These are phyloP conservation scores for Podospora fimiseda DNA, from an alignment of 495 filamentous ascomycete genomes.

Conservation along the genomic window DNA sequence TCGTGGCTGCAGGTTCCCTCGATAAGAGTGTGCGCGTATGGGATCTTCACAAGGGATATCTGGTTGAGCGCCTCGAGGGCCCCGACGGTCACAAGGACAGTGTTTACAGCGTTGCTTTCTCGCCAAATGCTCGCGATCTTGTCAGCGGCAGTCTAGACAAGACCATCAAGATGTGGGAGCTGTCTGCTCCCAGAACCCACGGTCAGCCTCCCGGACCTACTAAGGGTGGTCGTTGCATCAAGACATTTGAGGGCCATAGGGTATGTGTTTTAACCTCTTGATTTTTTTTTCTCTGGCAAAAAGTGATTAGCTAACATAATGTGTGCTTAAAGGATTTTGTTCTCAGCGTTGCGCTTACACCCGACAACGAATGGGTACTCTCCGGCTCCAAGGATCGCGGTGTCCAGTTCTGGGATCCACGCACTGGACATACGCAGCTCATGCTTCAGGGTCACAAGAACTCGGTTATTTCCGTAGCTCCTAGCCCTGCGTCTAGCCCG, in stretches of 20 bases:
- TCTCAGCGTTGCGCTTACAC: slow-evolving; percentile 79
- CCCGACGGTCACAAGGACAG: slow-evolving; percentile 85
- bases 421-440: slow-evolving; percentile 79
- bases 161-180: slow-evolving; percentile 94
- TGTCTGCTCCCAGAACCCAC: slow-evolving; percentile 60
- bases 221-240: slow-evolving; percentile 75
- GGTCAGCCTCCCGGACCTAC: slow-evolving; percentile 36
- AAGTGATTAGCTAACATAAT: slow-evolving; percentile 3
- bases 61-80: slow-evolving; percentile 78
- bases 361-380: slow-evolving; percentile 83
- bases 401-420: slow-evolving; percentile 89
- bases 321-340: slow-evolving; percentile 68
- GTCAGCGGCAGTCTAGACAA: slow-evolving; percentile 88
- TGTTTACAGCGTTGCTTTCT: slow-evolving; percentile 89
- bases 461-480: slow-evolving; percentile 84
- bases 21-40: slow-evolving; percentile 89
- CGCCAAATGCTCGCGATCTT: slow-evolving; percentile 78
- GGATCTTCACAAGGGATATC: slow-evolving; percentile 73
- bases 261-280: slow-evolving; percentile 49
- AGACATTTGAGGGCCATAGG: slow-evolving; percentile 87
- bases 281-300: not conserved
- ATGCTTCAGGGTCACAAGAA: slow-evolving; percentile 94
- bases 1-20: slow-evolving; percentile 78
- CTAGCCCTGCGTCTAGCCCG: slow-evolving; percentile 76
- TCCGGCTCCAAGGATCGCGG: slow-evolving; percentile 87